phyloP scores from a whole-genome alignment of 495 filamentous ascomycete species.

The Parmelia sp. region DNA sequence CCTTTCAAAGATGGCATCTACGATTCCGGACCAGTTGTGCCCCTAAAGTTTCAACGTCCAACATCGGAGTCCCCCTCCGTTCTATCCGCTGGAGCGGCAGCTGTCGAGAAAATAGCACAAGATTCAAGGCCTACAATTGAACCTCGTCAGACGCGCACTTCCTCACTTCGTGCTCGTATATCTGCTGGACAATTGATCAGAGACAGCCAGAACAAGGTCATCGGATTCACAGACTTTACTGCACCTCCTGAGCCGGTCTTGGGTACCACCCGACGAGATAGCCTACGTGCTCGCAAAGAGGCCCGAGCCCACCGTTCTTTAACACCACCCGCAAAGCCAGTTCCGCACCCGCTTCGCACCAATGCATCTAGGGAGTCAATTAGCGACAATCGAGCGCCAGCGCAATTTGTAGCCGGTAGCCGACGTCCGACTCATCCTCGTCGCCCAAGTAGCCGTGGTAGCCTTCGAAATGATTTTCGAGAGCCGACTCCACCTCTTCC shows the following conservation, averaged over 20 bases:
- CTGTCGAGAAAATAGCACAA: conserved; percentile 14
- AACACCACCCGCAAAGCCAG: conserved; percentile 1
- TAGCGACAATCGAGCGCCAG: conserved; percentile 24
- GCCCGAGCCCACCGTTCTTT: conserved; percentile 6
- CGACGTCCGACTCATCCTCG: conserved; percentile 22
- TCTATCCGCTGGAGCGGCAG: conserved; percentile 19
- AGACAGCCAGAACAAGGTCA: conserved; percentile 14
- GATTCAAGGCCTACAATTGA: conserved; percentile 18
- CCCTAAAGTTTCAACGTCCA: not conserved
- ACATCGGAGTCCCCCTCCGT: not conserved
- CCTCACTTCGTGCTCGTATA: conserved; percentile 27
- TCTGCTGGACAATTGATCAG: conserved; percentile 25
- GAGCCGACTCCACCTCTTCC: conserved; percentile 14
- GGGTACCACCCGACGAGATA: conserved; percentile 13
- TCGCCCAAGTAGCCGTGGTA: conserved; percentile 24
- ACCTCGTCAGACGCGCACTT: conserved; percentile 26
- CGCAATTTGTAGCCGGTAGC: conserved; percentile 27
- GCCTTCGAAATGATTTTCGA: conserved; percentile 19
- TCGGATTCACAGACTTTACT: conserved; percentile 22
- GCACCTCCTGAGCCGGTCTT: conserved; percentile 1
- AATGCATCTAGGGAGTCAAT: conserved; percentile 24
- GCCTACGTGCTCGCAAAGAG: conserved; percentile 11
- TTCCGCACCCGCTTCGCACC: conserved; percentile 1
- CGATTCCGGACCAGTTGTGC: conserved; percentile 3
- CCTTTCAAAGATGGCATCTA: conserved; percentile 17